Base-by-base conservation (phyloP, 192 early-diverging fungal genomes). In the Coemansia asiatica region DNA sequence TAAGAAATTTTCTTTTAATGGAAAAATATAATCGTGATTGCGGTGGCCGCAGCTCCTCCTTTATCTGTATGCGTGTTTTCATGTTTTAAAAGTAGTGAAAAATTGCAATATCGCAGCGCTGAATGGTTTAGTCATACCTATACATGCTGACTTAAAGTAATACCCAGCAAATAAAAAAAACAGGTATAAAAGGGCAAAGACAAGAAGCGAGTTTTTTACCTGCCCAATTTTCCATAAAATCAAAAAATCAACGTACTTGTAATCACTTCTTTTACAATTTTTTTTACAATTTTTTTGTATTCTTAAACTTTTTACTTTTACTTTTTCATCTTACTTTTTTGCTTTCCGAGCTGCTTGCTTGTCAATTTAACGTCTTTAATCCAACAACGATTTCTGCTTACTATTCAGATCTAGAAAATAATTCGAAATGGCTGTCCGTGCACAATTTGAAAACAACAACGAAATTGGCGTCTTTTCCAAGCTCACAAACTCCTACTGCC, bases 361-460 rank as follows among this genome's bases (percentile, higher is more conserved):
- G 35, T 50, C 27, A 61, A 56, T 25, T 55, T 44, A 19, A 62
- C 40, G 40, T 13, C 15, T 44, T 54, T 6, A 28, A 54, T 23
- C 51, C 22, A 28, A 54, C 51, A 54, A 54, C 51, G 28, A 1
- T 54, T 23, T 28, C 22, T 28, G 26, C 51, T 28, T 54, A 54
- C 16, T 23, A 18, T 25, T 15, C 51, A 54, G 28, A 23, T 25
- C 51, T 28, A 12, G 7, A 28, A 25, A 25, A 54, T 10, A 15
- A 28, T 16, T 54, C 51, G 25, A 73, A 56, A 80, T 80, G 77
- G 72, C 77, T 8, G 72, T 75, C 35, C 77, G 95, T 78, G 93
- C 95, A 27, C 93, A 95, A 85, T 99, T 99, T 77, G 97, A 99
- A 87, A 99, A 97, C 86, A 94, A 86, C 83, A 97, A 98, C 85